These are phyloP conservation scores for Chrysanthemum seticuspe DNA, from an alignment of 129 eudicot species.

Conservation along the genomic window DNA sequence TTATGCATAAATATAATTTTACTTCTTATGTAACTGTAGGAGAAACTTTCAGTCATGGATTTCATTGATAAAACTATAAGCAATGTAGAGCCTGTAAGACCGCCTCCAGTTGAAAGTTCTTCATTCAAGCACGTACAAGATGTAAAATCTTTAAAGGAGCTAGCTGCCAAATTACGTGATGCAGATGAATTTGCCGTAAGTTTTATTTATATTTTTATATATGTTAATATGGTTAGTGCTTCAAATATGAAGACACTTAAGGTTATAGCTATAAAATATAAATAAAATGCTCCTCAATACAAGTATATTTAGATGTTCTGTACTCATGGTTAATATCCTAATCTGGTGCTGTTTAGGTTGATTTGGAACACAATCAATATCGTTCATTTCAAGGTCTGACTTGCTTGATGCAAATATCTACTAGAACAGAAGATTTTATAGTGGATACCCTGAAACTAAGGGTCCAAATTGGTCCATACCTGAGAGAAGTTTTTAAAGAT, in stretches of 20 bases:
- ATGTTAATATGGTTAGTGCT: background rate
- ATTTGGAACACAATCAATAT: conserved; percentile 91
- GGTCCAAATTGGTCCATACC: conserved; percentile 79
- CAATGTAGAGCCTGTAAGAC: conserved; percentile 53
- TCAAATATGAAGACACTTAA: background rate
- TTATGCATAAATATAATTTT: background rate
- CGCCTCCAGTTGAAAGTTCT: conserved; percentile 67
- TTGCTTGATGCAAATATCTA: conserved; percentile 98
- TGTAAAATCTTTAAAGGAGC: conserved; percentile 75
- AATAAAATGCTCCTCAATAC: background rate
- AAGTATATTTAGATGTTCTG: background rate
- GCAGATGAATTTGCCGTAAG: conserved; percentile 84
- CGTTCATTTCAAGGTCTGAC: conserved; percentile 99
- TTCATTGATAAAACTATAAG: conserved; percentile 57
- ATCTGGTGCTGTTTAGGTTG: conserved; percentile 59
- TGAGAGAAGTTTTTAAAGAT: conserved; percentile 86
- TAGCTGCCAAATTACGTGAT: conserved; percentile 60
- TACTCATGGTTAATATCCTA: background rate
- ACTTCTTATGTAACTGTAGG: conserved; percentile 44
- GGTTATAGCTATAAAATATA: background rate
- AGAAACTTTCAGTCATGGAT: conserved; percentile 62
- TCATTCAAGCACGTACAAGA: conserved; percentile 80
- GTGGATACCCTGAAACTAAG: conserved; percentile 87
- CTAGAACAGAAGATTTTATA: conserved; percentile 86
- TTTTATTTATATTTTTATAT: conserved; percentile 4